Evolutionary conservation across 495 filamentous ascomycete genomes (phyloP), one percentile per base, ranked within the genome.

Genomic region (Endocarpon pusillum): DNA sequence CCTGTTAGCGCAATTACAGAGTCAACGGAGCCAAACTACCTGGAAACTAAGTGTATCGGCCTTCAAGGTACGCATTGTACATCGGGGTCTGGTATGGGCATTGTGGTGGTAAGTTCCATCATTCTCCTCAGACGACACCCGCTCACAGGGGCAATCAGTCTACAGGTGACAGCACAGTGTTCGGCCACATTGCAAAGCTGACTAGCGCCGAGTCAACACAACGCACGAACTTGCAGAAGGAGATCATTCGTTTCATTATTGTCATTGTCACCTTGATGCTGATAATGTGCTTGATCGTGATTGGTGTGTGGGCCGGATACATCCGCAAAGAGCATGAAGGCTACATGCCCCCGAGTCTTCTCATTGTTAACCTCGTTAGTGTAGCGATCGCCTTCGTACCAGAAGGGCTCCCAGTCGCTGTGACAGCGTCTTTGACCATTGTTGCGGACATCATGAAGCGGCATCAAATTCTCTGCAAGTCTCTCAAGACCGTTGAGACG

Each of bases 361-460:
- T 81, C 38, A 69, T 83, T 31, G 73, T 79, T 21, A 61, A 64
- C 43, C 70, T 71, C 39, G 75, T 83, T 42, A 68, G 66, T 10
- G 70, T 75, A 15, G 73, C 74, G 2, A 69, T 81, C 7, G 78
- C 77, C 19, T 81, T 81, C 48, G 77, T 83, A 32, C 76, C 77
- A 0, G 75, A 79, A 40, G 77, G 75, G 15, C 57, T 81, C 2
- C 77, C 76, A 0, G 72, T 83, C 21, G 73, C 69, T 10, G 51
- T 80, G n/a, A 73, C 75, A 0, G 59, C 73, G 9, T 66, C 59
- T 8, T 41, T 73, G 16, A 70, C 68, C 23, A 77, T 73, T 43
- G 57, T 64, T 5, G 75, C 76, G 1, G 67, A 64, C 16, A 52
- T 68, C 18, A 75, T 80, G 73, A 58, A 58, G 40, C 64, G 67